Evolutionary conservation across 441 rosid species (phyloP).

Genomic region (Lagerstroemia fauriei): DNA sequence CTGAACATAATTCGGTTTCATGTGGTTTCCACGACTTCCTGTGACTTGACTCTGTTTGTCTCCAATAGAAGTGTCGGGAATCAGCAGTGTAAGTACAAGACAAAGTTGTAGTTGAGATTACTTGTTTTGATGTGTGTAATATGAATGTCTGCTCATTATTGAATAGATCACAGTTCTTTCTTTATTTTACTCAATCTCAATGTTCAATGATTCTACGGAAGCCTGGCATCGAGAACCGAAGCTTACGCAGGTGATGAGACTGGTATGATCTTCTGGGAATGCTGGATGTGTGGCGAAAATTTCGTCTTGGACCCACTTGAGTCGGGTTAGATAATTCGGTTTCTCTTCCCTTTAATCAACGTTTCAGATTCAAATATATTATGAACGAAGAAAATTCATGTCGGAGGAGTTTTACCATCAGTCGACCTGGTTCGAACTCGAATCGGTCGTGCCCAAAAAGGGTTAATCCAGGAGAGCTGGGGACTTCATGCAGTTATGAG

Average conservation of each 20-base stretch:
- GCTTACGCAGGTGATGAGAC: not conserved
- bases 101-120: constrained; percentile 38
- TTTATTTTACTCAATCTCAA: not conserved
- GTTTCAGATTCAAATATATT: too few species aligned
- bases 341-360: too few species aligned
- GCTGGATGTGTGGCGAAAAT: too few species aligned
- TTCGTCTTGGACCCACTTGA: too few species aligned
- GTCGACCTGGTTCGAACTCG: too few species aligned
- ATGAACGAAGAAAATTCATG: too few species aligned
- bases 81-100: constrained; percentile 55
- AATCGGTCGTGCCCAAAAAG: too few species aligned
- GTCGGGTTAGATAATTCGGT: too few species aligned
- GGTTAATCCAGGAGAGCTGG: too few species aligned
- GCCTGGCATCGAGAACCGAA: not conserved
- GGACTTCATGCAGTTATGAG: not conserved
- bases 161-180: not conserved
- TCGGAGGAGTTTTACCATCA: too few species aligned
- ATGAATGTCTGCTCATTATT: too few species aligned
- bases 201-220: not conserved
- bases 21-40: constrained; percentile 49
- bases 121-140: not conserved
- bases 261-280: not conserved
- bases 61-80: constrained; percentile 48
- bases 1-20: constrained; percentile 45
- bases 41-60: constrained; percentile 49